Evolutionary conservation across 2,329 filamentous ascomycete genomes (phyloP).

Genomic region (Trichoderma afroharzianum): DNA sequence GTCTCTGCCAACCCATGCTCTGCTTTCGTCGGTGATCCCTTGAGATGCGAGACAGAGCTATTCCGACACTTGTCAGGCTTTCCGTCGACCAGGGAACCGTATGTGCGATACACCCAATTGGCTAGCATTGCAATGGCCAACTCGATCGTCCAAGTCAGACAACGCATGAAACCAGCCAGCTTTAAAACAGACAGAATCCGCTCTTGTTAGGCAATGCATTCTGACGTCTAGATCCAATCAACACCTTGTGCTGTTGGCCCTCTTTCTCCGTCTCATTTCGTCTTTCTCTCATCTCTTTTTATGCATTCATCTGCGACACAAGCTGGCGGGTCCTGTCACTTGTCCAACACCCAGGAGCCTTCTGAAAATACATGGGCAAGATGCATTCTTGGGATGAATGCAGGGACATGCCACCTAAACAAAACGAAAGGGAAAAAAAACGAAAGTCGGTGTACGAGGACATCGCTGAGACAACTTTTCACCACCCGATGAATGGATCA

Average conservation of each 20-base stretch:
- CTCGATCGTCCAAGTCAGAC: background rate
- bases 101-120: background rate
- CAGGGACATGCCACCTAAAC: background rate
- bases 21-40: background rate
- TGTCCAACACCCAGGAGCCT: background rate
- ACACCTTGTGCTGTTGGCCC: constrained; percentile 1
- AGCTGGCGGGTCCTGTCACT: constrained; percentile 1
- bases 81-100: background rate
- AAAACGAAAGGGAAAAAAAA: background rate
- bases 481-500: background rate
- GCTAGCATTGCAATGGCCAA: background rate
- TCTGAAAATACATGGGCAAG: constrained; percentile 6
- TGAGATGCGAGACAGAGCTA: background rate
- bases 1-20: background rate
- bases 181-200: background rate
- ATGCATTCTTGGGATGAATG: constrained; percentile 4
- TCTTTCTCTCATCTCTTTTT: background rate
- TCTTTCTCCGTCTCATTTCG: background rate
- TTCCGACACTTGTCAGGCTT: background rate
- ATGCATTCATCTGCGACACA: background rate
- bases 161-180: background rate
- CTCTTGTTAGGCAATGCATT: background rate
- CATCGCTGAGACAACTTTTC: background rate
- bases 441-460: background rate
- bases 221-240: background rate